These are phyloP conservation scores for Mycena filopes DNA, from an alignment of 768 basidiomycete species.

Conservation along the genomic window DNA sequence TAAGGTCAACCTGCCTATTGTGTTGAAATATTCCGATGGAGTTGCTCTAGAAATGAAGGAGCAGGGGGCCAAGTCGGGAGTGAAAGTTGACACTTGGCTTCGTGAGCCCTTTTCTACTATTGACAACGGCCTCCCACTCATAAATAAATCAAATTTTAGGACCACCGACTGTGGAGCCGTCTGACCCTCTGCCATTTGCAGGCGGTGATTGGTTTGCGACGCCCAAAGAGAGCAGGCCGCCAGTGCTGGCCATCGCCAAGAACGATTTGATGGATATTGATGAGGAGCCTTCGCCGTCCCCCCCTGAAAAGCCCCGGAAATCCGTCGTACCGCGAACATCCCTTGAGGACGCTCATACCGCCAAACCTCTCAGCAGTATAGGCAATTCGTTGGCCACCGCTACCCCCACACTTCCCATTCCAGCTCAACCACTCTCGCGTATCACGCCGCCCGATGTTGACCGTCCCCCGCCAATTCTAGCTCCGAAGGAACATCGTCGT, in stretches of 20 bases:
- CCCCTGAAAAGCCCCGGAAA: not conserved
- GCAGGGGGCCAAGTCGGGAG: conserved; percentile 37
- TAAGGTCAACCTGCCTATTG: conserved; percentile 46
- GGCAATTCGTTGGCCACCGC: not conserved
- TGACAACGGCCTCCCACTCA: not conserved
- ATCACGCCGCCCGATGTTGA: not conserved
- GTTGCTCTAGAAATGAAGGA: conserved; percentile 51
- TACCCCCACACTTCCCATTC: not conserved
- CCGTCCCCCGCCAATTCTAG: not conserved
- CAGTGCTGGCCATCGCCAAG: conserved; percentile 23
- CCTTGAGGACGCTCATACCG: not conserved
- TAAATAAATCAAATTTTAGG: not conserved
- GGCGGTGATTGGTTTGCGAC: conserved; percentile 46
- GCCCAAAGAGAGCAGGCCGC: conserved; percentile 34
- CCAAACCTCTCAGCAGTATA: conserved; percentile 6
- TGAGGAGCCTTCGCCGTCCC: not conserved
- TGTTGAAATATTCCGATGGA: conserved; percentile 55
- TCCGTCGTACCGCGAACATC: not conserved
- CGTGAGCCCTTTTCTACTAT: conserved; percentile 40
- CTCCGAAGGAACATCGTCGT: conserved; percentile 1
- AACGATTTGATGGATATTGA: conserved; percentile 24
- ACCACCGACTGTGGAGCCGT: conserved; percentile 13
- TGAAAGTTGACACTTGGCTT: conserved; percentile 53
- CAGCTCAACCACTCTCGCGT: conserved; percentile 1
- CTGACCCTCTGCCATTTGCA: conserved; percentile 1